phyloP scores from a whole-genome alignment of 139 green algal genomes.

The Zygnema circumcarinatum region DNA sequence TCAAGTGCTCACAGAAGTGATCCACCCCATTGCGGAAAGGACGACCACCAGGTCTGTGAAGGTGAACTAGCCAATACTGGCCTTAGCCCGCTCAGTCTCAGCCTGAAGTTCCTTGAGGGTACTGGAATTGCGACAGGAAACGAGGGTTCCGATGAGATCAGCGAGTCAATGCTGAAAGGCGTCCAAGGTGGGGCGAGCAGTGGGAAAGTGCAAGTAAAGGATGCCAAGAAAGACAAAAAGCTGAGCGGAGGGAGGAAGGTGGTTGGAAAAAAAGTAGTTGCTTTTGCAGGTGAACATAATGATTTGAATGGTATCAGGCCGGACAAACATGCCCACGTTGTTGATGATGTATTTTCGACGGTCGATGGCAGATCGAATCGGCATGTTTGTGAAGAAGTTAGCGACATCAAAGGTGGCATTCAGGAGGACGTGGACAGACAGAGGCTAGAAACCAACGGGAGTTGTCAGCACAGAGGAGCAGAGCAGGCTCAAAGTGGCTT shows the following conservation, averaged over 20 bases:
- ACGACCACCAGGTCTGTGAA: too few species aligned
- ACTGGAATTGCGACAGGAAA: neutral
- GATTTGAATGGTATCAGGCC: too few species aligned
- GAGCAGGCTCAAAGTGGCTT: neutral
- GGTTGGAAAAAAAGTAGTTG: neutral
- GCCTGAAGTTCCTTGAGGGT: neutral
- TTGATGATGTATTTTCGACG: too few species aligned
- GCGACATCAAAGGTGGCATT: neutral
- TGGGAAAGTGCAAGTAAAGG: neutral
- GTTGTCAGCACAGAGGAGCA: neutral
- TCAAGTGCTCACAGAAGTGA: too few species aligned
- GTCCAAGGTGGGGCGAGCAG: neutral
- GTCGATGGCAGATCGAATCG: too few species aligned
- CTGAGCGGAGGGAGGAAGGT: neutral
- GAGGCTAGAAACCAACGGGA: neutral
- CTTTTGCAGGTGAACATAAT: neutral
- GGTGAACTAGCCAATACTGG: too few species aligned
- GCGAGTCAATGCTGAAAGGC: neutral
- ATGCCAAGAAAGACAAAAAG: neutral
- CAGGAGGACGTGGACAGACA: neutral
- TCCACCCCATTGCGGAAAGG: too few species aligned
- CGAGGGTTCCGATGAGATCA: neutral
- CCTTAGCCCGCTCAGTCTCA: too few species aligned
- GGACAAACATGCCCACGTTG: too few species aligned
- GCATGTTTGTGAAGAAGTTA: too few species aligned